Conservation (phyloP, 2,329 filamentous ascomycete species). For the Sporothrix inflata region DNA sequence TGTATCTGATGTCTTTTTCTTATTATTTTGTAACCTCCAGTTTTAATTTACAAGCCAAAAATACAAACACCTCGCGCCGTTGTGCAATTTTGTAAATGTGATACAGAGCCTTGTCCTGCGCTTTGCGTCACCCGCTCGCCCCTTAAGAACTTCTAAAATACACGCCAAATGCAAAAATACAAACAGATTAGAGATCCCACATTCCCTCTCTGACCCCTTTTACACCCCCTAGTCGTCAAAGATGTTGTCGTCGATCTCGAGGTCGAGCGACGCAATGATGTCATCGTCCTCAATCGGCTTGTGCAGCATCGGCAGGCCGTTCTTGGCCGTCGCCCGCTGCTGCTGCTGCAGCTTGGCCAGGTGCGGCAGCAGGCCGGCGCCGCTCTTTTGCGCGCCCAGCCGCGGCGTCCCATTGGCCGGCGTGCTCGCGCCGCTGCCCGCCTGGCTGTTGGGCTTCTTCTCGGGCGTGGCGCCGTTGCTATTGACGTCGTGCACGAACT, state of each 20-base stretch:
- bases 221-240: slow-evolving; percentile 26
- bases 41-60: background rate
- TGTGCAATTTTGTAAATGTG: slow-evolving; percentile 12
- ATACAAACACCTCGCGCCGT: slow-evolving; percentile 17
- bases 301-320: slow-evolving; percentile 69
- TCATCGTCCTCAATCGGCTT: slow-evolving; percentile 88
- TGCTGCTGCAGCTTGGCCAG: slow-evolving; percentile 59
- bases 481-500: slow-evolving; percentile 68
- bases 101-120: background rate
- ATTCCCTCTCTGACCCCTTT: background rate
- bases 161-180: background rate
- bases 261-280: slow-evolving; percentile 83
- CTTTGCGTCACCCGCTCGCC: slow-evolving; percentile 9
- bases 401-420: slow-evolving; percentile 57
- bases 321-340: slow-evolving; percentile 55
- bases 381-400: slow-evolving; percentile 46
- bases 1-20: background rate
- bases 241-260: slow-evolving; percentile 91
- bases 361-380: slow-evolving; percentile 50
- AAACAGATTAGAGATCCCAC: background rate
- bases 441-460: slow-evolving; percentile 48
- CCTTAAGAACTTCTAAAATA: background rate
- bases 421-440: slow-evolving; percentile 52
- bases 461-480: slow-evolving; percentile 43
- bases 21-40: background rate